Conservation (phyloP, 768 basidiomycete species). For the Tulasnella calospora region DNA sequence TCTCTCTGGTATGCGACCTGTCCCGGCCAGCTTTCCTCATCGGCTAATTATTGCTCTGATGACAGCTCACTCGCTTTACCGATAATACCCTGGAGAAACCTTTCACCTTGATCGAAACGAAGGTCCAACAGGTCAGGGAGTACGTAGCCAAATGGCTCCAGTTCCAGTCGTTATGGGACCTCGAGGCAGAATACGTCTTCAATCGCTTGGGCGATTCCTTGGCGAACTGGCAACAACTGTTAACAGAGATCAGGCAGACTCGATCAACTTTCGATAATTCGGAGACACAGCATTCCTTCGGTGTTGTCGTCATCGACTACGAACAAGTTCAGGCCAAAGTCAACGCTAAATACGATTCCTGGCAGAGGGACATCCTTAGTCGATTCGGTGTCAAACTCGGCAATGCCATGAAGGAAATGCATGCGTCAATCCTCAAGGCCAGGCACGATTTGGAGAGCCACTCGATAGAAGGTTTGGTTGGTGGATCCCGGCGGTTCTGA, state of each 20-base stretch:
- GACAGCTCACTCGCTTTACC: constrained; percentile 66
- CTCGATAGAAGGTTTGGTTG: constrained; percentile 85
- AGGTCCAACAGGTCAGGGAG: constrained; percentile 77
- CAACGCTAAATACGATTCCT: constrained; percentile 96
- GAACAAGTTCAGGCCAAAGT: constrained; percentile 97
- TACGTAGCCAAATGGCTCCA: constrained; percentile 98
- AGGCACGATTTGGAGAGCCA: constrained; percentile 94
- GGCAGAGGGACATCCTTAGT: constrained; percentile 92
- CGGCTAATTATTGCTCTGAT: background rate
- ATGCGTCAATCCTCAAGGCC: constrained; percentile 86
- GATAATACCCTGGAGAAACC: constrained; percentile 74
- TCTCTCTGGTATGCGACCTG: constrained; percentile 58
- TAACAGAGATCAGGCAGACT: constrained; percentile 95
- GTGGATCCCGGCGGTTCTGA: constrained; percentile 54
- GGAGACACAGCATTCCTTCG: constrained; percentile 86
- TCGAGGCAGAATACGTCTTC: constrained; percentile 96
- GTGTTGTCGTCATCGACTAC: constrained; percentile 92
- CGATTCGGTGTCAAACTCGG: constrained; percentile 91
- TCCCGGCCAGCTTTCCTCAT: background rate
- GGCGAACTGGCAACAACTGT: constrained; percentile 88
- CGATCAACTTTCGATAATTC: constrained; percentile 95
- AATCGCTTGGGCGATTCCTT: constrained; percentile 91
- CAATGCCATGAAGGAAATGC: constrained; percentile 96
- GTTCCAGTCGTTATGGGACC: constrained; percentile 98
- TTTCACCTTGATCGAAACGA: constrained; percentile 79